Evolutionary conservation across 192 early-diverging fungal genomes (phyloP), one percentile per base, ranked within the genome.

Genomic region (Rhizophlyctis rosea): DNA sequence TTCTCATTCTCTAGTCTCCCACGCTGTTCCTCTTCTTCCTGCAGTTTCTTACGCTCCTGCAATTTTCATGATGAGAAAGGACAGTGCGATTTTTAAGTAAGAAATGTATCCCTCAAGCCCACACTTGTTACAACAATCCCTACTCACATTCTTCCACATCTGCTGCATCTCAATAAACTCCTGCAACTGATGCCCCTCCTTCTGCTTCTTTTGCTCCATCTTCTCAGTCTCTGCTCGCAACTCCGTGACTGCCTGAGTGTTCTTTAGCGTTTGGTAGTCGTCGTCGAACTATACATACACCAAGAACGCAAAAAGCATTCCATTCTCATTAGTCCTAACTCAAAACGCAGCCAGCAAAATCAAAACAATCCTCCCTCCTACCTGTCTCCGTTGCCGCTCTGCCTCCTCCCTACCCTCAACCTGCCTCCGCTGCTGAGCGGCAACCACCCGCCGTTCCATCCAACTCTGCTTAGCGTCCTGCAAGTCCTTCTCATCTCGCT

Each of bases 21-120:
- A 49, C 58, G 65, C 44, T 75, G 69, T 49, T 81, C 72, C 32
- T 78, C 72, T 14, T 77, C 78, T 3, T 66, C 56, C 31, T 83
- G 59, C 24, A 63, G 59, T 50, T 74, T 72, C 36, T 83, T 69
- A 14, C 1, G 3, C n/a, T 47, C 50, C 36, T 59, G 33, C n/a
- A n/a, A n/a, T n/a, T n/a, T n/a, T n/a, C n/a, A n/a, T n/a, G n/a
- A n/a, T n/a, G n/a, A n/a, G n/a, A n/a, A n/a, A n/a, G n/a, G n/a
- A n/a, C n/a, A n/a, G n/a, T n/a, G n/a, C n/a, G n/a, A n/a, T n/a
- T n/a, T n/a, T n/a, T n/a, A n/a, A n/a, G n/a, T n/a, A n/a, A n/a
- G n/a, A n/a, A n/a, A n/a, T n/a, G n/a, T n/a, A n/a, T n/a, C n/a
- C n/a, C n/a, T n/a, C n/a, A n/a, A n/a, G n/a, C n/a, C n/a, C n/a